Conservation (phyloP, 2,329 filamentous ascomycete genomes). For the Neofusicoccum umdonicola region DNA sequence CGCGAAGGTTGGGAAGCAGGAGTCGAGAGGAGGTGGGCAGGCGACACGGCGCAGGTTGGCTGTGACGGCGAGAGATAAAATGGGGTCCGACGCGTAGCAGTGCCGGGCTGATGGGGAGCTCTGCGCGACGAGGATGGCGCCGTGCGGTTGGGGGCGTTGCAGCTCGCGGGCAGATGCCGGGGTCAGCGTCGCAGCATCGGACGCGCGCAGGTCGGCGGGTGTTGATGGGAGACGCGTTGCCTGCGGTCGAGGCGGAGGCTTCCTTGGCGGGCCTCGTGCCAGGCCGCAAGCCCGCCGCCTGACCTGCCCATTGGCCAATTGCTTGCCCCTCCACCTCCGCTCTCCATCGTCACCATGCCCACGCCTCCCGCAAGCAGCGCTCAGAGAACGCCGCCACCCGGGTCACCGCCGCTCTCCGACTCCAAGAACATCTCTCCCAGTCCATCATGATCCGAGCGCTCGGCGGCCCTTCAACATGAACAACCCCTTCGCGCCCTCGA, state of each 20-base stretch:
- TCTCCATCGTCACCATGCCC: constrained; percentile 6
- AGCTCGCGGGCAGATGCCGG: not conserved
- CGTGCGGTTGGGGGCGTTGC: not conserved
- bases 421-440: not conserved
- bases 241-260: constrained; percentile 9
- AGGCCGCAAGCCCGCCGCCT: not conserved
- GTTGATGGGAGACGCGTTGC: constrained; percentile 10
- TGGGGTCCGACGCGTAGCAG: not conserved
- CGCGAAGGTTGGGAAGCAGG: not conserved
- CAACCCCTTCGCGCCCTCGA: constrained; percentile 75
- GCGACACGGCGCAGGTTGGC: not conserved
- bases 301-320: constrained; percentile 11
- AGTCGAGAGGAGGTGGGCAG: not conserved
- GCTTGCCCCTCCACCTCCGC: constrained; percentile 10
- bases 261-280: not conserved
- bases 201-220: constrained; percentile 11
- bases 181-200: constrained; percentile 12
- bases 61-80: constrained; percentile 10
- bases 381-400: not conserved
- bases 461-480: constrained; percentile 19
- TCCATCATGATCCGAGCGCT: not conserved
- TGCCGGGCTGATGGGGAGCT: not conserved
- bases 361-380: not conserved
- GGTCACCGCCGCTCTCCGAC: not conserved
- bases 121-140: not conserved